Evolutionary conservation across 208 protist genomes (phyloP), one percentile per base, ranked within the genome.

Genomic region (Wallacemonas sp.): DNA sequence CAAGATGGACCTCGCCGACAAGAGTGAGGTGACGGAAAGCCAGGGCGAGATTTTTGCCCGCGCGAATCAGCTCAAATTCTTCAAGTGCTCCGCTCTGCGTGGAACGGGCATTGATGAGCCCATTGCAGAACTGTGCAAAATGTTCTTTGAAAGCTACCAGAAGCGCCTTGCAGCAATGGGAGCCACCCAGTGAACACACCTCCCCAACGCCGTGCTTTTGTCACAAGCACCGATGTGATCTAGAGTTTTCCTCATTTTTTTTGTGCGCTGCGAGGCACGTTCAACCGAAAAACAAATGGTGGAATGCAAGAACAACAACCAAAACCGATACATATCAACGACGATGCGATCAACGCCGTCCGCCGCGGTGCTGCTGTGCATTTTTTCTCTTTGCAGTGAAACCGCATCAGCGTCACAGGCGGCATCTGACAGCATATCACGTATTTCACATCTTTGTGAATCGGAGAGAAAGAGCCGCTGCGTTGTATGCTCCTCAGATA

Each of bases 1-100:
- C 76, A 97, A 97, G 66, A 83, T 81, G 46, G 93, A 97, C 61
- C 80, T 97, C 12, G 68, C 54, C 0, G 87, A 95, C 61, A 96
- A 94, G 74, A 72, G 74, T 11, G 93, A 97, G 68, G 90, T 97
- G 30, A 92, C 87, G 21, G 88, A 96, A 38, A 81, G 79, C 36
- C 93, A 96, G 56, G 90, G 84, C 0, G 85, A 93, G 69, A 80
- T 85, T 9, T 83, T 96, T 46, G 90, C 90, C 1, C 70, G 67
- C 26, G 68, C 81, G 11, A 85, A 96, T 39, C 66, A 89, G 26
- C 72, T 97, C 58, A 84, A 81, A 26, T 92, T 90, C 65, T 95
- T 83, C 78, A 91, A 92, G 69, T 91, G 83, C 73, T 97, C 93
- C 0, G 85, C 93, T 2, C 61, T 96, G 27, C 89, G 92, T 17